Evolutionary conservation across 306 rosid genomes (phyloP).

Genomic region (Echinosophora koreensis): DNA sequence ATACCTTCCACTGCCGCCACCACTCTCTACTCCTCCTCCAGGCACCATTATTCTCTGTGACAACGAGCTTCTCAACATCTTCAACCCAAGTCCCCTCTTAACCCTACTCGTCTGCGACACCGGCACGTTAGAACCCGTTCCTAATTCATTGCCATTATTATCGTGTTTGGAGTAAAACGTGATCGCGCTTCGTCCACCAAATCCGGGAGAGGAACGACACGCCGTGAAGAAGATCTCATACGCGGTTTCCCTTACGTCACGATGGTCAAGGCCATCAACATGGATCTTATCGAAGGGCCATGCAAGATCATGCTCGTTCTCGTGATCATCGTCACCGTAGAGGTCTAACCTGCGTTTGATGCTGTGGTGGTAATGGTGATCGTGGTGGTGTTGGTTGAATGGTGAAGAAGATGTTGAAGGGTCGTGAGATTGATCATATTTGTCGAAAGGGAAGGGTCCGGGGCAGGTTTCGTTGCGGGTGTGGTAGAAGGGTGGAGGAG

Average conservation of each 20-base stretch:
- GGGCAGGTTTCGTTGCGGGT: conserved; percentile 38
- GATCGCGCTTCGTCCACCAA: conserved; percentile 83
- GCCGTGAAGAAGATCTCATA: conserved; percentile 57
- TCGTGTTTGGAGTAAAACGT: conserved; percentile 63
- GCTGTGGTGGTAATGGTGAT: background rate
- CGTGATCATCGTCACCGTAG: conserved; percentile 52
- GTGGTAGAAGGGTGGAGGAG: conserved; percentile 5
- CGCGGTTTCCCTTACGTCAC: conserved; percentile 52
- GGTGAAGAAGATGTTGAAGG: background rate
- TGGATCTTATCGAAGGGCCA: conserved; percentile 49
- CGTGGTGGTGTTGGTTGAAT: background rate
- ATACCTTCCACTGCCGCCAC: conserved; percentile 21
- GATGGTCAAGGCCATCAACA: conserved; percentile 9
- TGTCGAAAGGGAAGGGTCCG: background rate
- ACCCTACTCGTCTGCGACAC: conserved; percentile 66
- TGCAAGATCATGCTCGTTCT: conserved; percentile 47
- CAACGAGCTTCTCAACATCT: conserved; percentile 72
- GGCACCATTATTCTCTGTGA: conserved; percentile 58
- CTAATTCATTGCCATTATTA: background rate
- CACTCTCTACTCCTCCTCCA: background rate
- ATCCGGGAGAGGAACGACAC: conserved; percentile 63
- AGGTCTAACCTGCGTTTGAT: background rate
- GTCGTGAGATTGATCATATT: background rate
- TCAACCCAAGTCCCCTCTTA: conserved; percentile 80
- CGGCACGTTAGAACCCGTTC: conserved; percentile 29